These are phyloP conservation scores for Carex pumila DNA, from an alignment of 176 grass and related monocot genomes.

Conservation along the genomic window DNA sequence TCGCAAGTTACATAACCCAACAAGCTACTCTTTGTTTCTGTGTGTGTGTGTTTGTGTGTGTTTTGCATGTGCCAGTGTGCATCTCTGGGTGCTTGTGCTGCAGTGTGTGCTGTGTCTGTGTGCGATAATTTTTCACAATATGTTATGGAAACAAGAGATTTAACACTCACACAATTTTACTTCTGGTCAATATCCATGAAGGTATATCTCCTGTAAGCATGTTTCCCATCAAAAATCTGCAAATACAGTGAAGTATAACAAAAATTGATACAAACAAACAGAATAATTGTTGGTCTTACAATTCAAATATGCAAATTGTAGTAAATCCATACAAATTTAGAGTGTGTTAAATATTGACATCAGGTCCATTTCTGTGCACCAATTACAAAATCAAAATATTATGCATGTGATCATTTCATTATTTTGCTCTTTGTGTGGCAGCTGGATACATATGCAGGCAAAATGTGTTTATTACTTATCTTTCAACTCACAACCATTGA, in stretches of 20 bases:
- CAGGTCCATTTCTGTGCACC: not conserved
- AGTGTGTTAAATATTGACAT: not conserved
- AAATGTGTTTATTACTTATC: not conserved
- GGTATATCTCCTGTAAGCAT: slow-evolving; percentile 73
- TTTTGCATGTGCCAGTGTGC: not conserved
- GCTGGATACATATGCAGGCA: not conserved
- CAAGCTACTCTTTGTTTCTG: not conserved
- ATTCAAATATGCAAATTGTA: not conserved
- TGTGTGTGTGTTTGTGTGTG: not conserved
- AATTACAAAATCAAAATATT: not conserved
- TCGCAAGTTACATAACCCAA: not conserved
- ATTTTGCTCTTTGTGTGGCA: not conserved
- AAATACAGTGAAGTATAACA: slow-evolving; percentile 13
- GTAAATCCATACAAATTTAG: not conserved
- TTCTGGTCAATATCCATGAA: slow-evolving; percentile 55
- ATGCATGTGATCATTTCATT: not conserved
- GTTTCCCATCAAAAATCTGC: slow-evolving; percentile 72
- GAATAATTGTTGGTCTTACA: not conserved
- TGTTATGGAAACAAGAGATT: not conserved
- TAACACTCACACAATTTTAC: slow-evolving; percentile 60
- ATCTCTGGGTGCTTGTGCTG: not conserved
- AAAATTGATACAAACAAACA: not conserved
- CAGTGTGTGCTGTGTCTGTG: not conserved
- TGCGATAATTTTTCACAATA: not conserved
- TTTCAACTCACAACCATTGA: not conserved